A percentile compares a stretch with the other conserved stretches of the same genome.
Evolutionary conservation across 2,329 filamentous ascomycete genomes (phyloP).

Genomic region (Venturia aucupariae): DNA sequence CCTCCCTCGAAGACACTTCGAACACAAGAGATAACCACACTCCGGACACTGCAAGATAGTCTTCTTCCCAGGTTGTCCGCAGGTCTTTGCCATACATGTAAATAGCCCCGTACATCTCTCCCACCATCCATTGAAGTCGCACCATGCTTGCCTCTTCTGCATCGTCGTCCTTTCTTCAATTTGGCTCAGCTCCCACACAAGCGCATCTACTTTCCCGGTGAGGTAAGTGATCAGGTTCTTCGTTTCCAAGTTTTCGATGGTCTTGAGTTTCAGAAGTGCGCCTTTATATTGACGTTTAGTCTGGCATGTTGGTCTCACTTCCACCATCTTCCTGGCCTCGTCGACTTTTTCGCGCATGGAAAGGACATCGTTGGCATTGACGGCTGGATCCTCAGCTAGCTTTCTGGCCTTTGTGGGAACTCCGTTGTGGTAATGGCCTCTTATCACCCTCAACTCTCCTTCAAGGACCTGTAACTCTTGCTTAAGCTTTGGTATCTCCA

Average conservation of each 20-base stretch:
- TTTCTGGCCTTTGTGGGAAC: background rate
- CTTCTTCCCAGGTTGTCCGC: too few relatives aligned
- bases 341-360: background rate
- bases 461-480: background rate
- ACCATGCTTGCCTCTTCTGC: background rate
- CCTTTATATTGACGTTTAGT: background rate
- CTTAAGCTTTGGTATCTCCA: background rate
- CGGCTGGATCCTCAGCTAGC: background rate
- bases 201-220: background rate
- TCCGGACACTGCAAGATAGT: too few relatives aligned
- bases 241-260: background rate
- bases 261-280: background rate
- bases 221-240: background rate
- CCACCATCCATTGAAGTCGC: too few relatives aligned
- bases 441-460: background rate
- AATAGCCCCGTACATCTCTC: too few relatives aligned
- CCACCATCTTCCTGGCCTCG: background rate
- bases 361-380: background rate
- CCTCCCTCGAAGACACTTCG: too few relatives aligned
- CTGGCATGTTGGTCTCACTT: background rate
- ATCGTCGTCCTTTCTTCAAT: background rate
- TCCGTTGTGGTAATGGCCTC: background rate
- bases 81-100: too few relatives aligned
- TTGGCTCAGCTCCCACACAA: background rate
- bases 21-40: too few relatives aligned